phyloP scores from a whole-genome alignment of 2,329 filamentous ascomycete species.

The Nemania sp. region DNA sequence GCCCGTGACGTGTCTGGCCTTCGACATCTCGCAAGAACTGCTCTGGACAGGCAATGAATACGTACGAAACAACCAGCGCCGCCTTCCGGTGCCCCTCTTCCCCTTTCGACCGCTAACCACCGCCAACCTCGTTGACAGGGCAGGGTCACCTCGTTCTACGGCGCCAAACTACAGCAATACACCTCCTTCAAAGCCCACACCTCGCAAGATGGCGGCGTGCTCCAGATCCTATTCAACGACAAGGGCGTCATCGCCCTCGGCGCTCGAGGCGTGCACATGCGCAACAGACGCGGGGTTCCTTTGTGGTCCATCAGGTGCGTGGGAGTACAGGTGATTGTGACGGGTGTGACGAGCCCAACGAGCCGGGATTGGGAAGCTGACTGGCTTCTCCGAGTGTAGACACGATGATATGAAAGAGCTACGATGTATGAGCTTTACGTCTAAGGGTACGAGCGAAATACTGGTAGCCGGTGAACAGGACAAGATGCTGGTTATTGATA shows the following conservation, averaged over 20 bases:
- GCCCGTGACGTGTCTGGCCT: conserved; percentile 82
- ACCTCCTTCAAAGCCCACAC: conserved; percentile 88
- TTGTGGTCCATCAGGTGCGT: conserved; percentile 85
- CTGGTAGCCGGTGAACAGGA: conserved; percentile 89
- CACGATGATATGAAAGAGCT: conserved; percentile 85
- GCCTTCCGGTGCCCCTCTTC: not conserved
- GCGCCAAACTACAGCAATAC: conserved; percentile 86
- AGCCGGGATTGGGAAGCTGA: conserved; percentile 25
- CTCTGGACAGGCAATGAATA: conserved; percentile 94
- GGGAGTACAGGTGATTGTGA: not conserved
- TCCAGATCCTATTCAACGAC: conserved; percentile 91
- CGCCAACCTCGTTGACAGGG: conserved; percentile 67
- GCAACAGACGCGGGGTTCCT: conserved; percentile 82
- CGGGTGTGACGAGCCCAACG: too few species aligned
- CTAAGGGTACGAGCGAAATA: conserved; percentile 84
- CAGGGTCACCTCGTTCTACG: conserved; percentile 88
- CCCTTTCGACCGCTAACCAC: conserved; percentile 20
- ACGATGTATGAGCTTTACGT: conserved; percentile 95
- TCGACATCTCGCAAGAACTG: conserved; percentile 89
- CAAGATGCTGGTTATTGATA: conserved; percentile 82
- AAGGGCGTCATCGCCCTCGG: conserved; percentile 90
- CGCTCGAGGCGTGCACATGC: conserved; percentile 86
- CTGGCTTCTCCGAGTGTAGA: conserved; percentile 54
- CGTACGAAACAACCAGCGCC: conserved; percentile 63
- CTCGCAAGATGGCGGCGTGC: conserved; percentile 79